Percentiles rank a stretch among this genome's conserved stretches.
phyloP scores from a whole-genome alignment of 345 rosid species.

The Sisymbrium irio region DNA sequence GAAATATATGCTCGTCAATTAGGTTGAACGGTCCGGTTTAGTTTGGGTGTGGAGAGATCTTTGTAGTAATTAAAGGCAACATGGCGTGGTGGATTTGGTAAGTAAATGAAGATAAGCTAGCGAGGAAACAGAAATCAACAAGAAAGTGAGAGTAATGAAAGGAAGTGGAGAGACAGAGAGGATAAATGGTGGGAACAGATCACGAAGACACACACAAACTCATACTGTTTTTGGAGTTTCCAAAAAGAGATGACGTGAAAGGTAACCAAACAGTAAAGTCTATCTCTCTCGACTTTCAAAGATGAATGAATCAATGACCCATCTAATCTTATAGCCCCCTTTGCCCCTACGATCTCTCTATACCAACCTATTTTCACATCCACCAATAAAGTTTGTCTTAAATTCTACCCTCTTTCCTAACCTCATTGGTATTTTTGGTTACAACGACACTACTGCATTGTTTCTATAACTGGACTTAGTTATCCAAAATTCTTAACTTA shows the following conservation, averaged over 20 bases:
- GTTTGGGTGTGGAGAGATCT: background rate
- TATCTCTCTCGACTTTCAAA: slow-evolving; percentile 30
- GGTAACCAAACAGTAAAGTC: slow-evolving; percentile 31
- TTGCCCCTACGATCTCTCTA: slow-evolving; percentile 24
- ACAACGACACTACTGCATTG: slow-evolving; percentile 6
- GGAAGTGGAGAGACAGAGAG: slow-evolving; percentile 36
- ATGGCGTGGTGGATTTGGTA: background rate
- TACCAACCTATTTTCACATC: slow-evolving; percentile 24
- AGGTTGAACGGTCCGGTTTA: background rate
- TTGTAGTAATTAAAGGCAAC: background rate
- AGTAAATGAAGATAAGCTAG: background rate
- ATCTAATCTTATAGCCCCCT: slow-evolving; percentile 29
- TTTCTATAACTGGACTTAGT: slow-evolving; percentile 8
- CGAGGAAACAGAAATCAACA: slow-evolving; percentile 25
- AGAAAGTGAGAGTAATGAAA: slow-evolving; percentile 29
- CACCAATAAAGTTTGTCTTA: slow-evolving; percentile 22
- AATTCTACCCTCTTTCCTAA: slow-evolving; percentile 20
- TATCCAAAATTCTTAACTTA: background rate
- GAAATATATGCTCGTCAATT: background rate
- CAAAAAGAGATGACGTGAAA: slow-evolving; percentile 41
- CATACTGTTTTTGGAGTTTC: slow-evolving; percentile 37
- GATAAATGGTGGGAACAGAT: slow-evolving; percentile 37
- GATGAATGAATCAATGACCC: slow-evolving; percentile 33
- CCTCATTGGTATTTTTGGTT: slow-evolving; percentile 23
- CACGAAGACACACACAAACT: slow-evolving; percentile 35